Evolutionary conservation across 495 filamentous ascomycete genomes (phyloP).

Genomic region (Margaritispora aquatica): DNA sequence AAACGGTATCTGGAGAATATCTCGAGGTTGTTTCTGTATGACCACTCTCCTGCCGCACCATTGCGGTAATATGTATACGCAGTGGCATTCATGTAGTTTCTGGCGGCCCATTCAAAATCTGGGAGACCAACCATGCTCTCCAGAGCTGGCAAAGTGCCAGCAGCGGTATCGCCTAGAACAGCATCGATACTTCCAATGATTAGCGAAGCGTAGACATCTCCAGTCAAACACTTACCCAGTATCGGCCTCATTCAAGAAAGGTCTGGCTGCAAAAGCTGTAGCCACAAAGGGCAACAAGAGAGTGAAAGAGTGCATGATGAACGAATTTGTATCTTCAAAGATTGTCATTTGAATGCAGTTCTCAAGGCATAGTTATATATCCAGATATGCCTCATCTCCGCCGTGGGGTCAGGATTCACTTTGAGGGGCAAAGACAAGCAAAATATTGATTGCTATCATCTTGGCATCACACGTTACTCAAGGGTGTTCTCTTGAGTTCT

Average conservation of each 20-base stretch:
- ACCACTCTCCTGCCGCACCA: conserved; percentile 35
- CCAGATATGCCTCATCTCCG: background rate
- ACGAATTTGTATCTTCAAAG: background rate
- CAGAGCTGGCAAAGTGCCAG: conserved; percentile 20
- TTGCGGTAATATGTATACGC: conserved; percentile 37
- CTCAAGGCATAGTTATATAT: background rate
- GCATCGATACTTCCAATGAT: background rate
- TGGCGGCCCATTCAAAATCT: conserved; percentile 32
- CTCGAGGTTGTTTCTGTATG: conserved; percentile 36
- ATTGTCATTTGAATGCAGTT: background rate
- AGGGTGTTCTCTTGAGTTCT: background rate
- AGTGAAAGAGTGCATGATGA: background rate
- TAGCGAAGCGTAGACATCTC: background rate
- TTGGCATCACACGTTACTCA: background rate
- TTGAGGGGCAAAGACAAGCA: background rate
- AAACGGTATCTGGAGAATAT: conserved; percentile 27
- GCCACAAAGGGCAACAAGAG: background rate
- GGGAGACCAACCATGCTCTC: conserved; percentile 28
- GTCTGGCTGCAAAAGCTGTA: background rate
- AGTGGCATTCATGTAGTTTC: conserved; percentile 22
- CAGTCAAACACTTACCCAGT: background rate
- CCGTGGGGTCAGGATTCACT: background rate
- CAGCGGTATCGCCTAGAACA: background rate
- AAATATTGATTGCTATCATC: background rate
- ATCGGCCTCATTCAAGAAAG: background rate